Base-by-base conservation (phyloP, 208 protist species). In the Leishmania amazonensis region DNA sequence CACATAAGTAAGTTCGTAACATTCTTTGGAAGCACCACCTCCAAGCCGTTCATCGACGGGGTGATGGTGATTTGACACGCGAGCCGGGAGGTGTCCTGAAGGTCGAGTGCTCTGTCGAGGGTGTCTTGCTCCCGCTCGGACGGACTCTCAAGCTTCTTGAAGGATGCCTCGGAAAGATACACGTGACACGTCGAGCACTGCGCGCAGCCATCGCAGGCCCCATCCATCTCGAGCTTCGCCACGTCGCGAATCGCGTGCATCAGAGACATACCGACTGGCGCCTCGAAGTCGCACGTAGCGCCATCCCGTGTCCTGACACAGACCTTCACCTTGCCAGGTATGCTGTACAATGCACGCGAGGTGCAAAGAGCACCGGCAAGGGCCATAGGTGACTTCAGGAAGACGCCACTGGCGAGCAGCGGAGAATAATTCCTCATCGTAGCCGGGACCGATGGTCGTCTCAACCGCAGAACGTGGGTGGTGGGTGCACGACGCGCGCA, bases 101-200 rank as follows among this genome's bases (percentile, higher is more conserved):
- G 78, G n/a, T 88, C 83, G 7, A 87, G 83, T 3, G 95, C 89
- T 40, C 94, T 85, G 80, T 98, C 95, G 8, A 98, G 81, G 75
- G 95, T 89, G 72, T 98, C 95, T 85, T 88, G 71, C 77, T 98
- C 95, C 28, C 98, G 93, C 67, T 99, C 98, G 0, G 92, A 79
- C 6, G 80, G 77, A 76, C 89, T 80, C 7, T 76, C 78, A 11
- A 99, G 75, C 65, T 94, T 95, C 75, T 97, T 88, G 78, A 92
- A 99, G 75, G 81, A 85, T 68, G 90, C 87, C 72, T 87, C 76
- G 54, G 97, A 88, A 45, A 99, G 71, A 75, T 98, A 93, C 17
- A 99, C 96, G 76, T 99, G 98, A 83, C 98, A 99, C 8, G 98
- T 99, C 53, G 91, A 96, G 83, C 98, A 99, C 76, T 98, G 94